phyloP scores from a whole-genome alignment of 805 yeast species.

The Wickerhamomyces tratensis region DNA sequence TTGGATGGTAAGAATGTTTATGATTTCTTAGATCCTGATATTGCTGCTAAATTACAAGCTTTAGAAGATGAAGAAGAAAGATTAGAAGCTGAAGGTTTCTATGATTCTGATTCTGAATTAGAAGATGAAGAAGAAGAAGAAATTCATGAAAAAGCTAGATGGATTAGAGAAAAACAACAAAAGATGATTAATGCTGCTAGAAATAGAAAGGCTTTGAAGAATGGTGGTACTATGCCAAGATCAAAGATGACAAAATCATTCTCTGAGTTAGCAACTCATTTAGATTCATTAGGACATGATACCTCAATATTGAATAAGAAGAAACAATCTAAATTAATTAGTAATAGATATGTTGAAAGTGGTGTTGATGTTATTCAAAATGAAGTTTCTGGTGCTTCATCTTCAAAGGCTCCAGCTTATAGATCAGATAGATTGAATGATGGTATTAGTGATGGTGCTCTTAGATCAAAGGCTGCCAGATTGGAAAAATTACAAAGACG shows the following conservation, averaged over 20 bases:
- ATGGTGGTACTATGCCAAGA: conserved; percentile 83
- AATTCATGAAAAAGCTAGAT: conserved; percentile 75
- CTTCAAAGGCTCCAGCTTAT: conserved; percentile 23
- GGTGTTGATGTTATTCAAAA: conserved; percentile 79
- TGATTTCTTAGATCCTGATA: conserved; percentile 95
- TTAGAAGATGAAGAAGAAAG: conserved; percentile 96
- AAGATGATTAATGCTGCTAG: conserved; percentile 85
- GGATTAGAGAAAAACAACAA: conserved; percentile 96
- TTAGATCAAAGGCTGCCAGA: conserved; percentile 79
- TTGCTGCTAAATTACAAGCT: conserved; percentile 86
- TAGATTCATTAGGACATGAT: conserved; percentile 87
- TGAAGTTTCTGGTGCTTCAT: conserved; percentile 32
- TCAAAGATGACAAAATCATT: conserved; percentile 73
- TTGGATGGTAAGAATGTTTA: conserved; percentile 94
- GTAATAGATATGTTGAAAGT: conserved; percentile 30
- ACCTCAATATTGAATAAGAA: conserved; percentile 53
- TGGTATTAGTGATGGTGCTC: conserved; percentile 75
- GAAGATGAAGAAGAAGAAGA: conserved; percentile 63
- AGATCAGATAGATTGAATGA: conserved; percentile 79
- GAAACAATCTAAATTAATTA: conserved; percentile 27
- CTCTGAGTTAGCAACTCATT: conserved; percentile 77
- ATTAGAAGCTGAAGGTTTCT: conserved; percentile 90
- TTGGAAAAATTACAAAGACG: conserved; percentile 84
- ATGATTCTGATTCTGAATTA: conserved; percentile 71
- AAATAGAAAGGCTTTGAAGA: conserved; percentile 77